Evolutionary conservation across 352 stramenopile species (phyloP).

Genomic region (Globisporangium nunn): DNA sequence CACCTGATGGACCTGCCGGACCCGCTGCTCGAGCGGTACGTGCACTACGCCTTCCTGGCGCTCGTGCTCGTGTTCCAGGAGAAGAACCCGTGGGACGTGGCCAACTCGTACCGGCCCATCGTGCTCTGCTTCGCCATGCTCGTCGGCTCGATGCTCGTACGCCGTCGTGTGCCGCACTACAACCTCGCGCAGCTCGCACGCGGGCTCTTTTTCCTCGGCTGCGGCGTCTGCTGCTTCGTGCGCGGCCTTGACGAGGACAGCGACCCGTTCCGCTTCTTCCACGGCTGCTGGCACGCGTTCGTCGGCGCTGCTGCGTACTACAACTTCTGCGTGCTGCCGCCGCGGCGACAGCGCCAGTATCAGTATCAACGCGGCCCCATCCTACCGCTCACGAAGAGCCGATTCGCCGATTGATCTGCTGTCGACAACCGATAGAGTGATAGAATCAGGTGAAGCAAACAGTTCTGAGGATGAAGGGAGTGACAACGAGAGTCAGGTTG

Average conservation of each 20-base stretch:
- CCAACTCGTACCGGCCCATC: conserved; percentile 47
- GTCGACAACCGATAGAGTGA: too few species aligned
- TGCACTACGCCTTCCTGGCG: conserved; percentile 62
- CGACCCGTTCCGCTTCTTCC: conserved; percentile 75
- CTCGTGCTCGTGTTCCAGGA: conserved; percentile 66
- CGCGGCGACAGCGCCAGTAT: conserved; percentile 12
- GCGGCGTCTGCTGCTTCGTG: conserved; percentile 51
- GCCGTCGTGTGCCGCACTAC: conserved; percentile 40
- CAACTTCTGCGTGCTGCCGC: conserved; percentile 57
- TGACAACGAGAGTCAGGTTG: too few species aligned
- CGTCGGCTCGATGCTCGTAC: conserved; percentile 32
- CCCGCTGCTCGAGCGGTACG: conserved; percentile 32
- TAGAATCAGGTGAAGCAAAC: too few species aligned
- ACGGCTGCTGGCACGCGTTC: conserved; percentile 78
- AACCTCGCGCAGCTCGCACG: conserved; percentile 37
- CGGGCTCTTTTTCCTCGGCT: conserved; percentile 38
- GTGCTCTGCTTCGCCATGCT: conserved; percentile 32
- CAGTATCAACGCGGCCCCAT: conserved; percentile 3
- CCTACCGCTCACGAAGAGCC: conserved; percentile 35
- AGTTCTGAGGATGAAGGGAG: too few species aligned
- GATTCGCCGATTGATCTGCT: not conserved
- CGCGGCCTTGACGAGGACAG: conserved; percentile 62
- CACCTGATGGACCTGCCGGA: conserved; percentile 66
- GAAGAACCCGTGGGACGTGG: conserved; percentile 73
- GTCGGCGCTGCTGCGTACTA: conserved; percentile 61